Conservation (phyloP, 1,284 basidiomycete genomes). For the Cryptococcus sp. region DNA sequence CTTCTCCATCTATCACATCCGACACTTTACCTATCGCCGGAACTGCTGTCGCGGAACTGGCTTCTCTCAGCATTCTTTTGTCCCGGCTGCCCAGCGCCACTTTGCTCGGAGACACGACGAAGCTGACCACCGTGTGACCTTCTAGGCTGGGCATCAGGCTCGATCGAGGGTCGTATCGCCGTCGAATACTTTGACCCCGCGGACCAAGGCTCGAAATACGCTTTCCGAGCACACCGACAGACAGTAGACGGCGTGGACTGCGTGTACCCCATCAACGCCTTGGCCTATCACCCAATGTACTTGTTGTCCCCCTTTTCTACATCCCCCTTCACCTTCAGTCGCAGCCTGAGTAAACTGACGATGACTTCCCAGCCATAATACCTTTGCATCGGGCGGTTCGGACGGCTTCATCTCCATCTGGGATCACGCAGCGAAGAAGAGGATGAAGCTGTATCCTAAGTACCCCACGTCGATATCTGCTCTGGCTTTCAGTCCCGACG, state of each 20-base stretch:
- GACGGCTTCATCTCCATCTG: conserved; percentile 90
- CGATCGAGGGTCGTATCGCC: conserved; percentile 93
- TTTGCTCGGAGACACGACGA: background rate
- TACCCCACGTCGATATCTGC: conserved; percentile 71
- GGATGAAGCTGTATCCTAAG: conserved; percentile 83
- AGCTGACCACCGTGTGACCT: background rate
- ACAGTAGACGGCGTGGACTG: conserved; percentile 89
- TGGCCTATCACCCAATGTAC: conserved; percentile 88
- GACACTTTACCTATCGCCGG: too few species aligned
- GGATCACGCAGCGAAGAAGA: conserved; percentile 96
- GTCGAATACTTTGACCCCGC: conserved; percentile 93
- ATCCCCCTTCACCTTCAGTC: background rate
- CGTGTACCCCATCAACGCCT: conserved; percentile 95
- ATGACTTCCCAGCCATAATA: conserved; percentile 68
- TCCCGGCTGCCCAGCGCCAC: background rate
- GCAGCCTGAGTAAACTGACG: background rate
- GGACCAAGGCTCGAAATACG: conserved; percentile 88
- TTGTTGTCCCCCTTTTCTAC: conserved; percentile 36
- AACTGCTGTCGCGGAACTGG: too few species aligned
- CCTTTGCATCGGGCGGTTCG: conserved; percentile 91
- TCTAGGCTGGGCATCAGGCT: conserved; percentile 86
- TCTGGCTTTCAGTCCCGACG: conserved; percentile 79
- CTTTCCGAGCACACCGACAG: conserved; percentile 96
- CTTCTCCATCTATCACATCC: background rate
- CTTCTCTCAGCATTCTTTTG: too few species aligned